Evolutionary conservation across 352 stramenopile genomes (phyloP), one percentile per base, ranked within the genome.

Genomic region (Globisporangium nodosum): DNA sequence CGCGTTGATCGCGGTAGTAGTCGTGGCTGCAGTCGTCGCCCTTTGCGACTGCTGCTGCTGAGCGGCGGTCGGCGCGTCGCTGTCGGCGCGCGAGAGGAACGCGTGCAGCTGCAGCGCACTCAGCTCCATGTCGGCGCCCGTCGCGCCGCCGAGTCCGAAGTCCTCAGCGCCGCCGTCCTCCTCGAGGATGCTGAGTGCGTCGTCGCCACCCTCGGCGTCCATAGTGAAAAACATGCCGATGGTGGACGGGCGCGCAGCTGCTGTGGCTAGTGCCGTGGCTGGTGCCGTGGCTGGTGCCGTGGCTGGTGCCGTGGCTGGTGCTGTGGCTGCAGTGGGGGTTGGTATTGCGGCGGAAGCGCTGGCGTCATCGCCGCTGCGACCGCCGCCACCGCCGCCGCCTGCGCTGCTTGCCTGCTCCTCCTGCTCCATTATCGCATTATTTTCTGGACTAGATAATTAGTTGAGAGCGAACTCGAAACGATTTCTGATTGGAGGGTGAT

Each of bases 101-200:
- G 72, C 62, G 18, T 78, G 70, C 50, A 87, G 84, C 58, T 80
- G 76, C 54, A 83, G 66, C 43, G 73, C 57, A 43, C 77, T 73
- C 20, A 87, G 71, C 63, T 87, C 80, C 65, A 85, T 69, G 59
- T 56, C 55, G 11, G 42, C 27, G 39, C 64, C 73, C 45, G 58
- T 56, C 46, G 76, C 65, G 58, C 59, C 65, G 48, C 69, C 66
- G 42, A 76, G 47, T 1, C 63, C 69, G 56, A 90, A 83, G 50
- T 81, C 80, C 16, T 85, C 73, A n/a, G 68, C 64, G 16, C 70
- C 74, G 31, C 85, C 74, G 50, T 65, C 63, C 18, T 76, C 74
- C 43, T 79, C 73, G 55, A 83, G 75, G 52, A 79, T 61, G 66
- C 69, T 77, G 52, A 75, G 74, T n/a, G 54, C 48, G 30, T 69